Percentiles rank a stretch among this genome's conserved stretches.
Conservation (phyloP, 2,329 filamentous ascomycete species). For the Thelonectria discophora region DNA sequence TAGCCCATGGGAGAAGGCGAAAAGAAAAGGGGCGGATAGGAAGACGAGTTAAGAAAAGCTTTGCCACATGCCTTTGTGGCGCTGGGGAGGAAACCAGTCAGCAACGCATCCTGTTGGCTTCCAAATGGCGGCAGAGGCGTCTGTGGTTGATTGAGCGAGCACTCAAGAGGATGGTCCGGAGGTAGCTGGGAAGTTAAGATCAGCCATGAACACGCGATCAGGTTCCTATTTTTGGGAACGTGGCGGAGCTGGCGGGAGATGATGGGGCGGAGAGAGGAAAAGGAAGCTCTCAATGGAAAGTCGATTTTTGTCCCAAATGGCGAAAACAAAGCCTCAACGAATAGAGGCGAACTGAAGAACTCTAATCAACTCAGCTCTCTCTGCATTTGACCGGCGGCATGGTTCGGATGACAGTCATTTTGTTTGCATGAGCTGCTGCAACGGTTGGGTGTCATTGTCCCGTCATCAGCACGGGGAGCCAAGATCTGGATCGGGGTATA, state of each 20-base stretch:
- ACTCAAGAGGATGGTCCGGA: neutral
- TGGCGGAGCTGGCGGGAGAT: conserved; percentile 16
- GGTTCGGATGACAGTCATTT: neutral
- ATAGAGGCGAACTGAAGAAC: neutral
- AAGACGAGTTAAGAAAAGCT: neutral
- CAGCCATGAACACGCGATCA: conserved; percentile 35
- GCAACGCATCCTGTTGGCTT: neutral
- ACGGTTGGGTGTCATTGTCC: neutral
- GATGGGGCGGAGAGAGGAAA: conserved; percentile 15
- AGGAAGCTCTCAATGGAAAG: neutral
- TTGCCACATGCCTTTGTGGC: neutral
- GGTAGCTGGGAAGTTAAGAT: neutral
- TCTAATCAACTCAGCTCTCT: neutral
- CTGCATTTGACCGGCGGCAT: neutral
- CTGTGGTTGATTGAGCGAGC: conserved; percentile 14
- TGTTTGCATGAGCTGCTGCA: neutral
- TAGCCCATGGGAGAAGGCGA: neutral
- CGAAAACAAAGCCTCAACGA: too few relatives aligned
- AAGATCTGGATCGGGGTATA: conserved; percentile 13
- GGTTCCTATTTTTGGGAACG: conserved; percentile 38
- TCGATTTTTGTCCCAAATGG: neutral
- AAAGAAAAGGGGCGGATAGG: too few relatives aligned
- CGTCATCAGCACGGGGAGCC: neutral
- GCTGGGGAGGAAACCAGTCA: neutral
- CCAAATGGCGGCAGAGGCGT: conserved; percentile 2